Evolutionary conservation across 371 early-diverging fungal genomes (phyloP).

Genomic region (Nosema muscidifuracis): DNA sequence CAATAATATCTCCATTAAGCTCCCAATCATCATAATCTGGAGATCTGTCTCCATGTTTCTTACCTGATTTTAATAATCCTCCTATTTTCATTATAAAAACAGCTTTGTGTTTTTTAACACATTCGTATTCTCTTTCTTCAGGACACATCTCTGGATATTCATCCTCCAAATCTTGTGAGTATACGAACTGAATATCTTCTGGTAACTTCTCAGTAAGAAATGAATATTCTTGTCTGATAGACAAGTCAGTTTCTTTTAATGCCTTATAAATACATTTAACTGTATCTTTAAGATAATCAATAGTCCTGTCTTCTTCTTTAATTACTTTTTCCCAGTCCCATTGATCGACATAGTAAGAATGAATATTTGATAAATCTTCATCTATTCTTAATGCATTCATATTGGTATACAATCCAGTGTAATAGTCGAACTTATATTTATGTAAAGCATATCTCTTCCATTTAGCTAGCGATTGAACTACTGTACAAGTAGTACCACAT

Average conservation of each 20-base stretch:
- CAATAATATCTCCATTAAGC: conserved; percentile 51
- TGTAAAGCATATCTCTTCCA: conserved; percentile 45
- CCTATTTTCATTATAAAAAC: conserved; percentile 49
- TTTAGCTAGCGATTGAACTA: conserved; percentile 52
- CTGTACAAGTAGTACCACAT: not conserved
- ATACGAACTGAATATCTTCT: conserved; percentile 24
- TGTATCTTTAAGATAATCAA: conserved; percentile 8
- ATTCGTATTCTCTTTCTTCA: conserved; percentile 44
- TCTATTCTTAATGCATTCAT: conserved; percentile 47
- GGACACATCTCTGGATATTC: conserved; percentile 39
- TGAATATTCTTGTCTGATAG: not conserved
- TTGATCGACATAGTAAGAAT: conserved; percentile 52
- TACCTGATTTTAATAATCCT: conserved; percentile 28
- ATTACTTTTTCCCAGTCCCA: conserved; percentile 54
- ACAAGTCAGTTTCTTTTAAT: not conserved
- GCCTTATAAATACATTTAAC: conserved; percentile 18
- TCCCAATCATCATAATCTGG: conserved; percentile 59
- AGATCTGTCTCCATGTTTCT: conserved; percentile 41
- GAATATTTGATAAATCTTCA: conserved; percentile 40
- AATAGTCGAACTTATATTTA: conserved; percentile 3
- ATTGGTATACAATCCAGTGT: conserved; percentile 33
- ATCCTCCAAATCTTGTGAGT: conserved; percentile 36
- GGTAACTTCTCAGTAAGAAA: conserved; percentile 26
- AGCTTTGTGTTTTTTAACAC: conserved; percentile 34
- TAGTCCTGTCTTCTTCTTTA: conserved; percentile 30